Conservation (phyloP, 129 eudicot genomes). For the Solidago caesia region DNA sequence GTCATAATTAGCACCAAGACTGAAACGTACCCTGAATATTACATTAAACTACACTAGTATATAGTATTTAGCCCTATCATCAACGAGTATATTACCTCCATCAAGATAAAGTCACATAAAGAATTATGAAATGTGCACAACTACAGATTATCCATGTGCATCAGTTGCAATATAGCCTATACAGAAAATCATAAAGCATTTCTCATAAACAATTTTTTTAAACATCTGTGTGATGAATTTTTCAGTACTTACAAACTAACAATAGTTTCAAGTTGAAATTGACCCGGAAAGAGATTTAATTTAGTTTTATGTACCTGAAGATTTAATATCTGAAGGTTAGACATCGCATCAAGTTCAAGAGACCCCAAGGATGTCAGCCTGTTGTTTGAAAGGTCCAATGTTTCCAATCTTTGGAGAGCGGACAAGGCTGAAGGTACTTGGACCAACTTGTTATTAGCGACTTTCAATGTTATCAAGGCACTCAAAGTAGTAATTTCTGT, state of each 20-base stretch:
- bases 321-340: conserved; percentile 59
- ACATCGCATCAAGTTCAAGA: conserved; percentile 70
- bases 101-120: conserved; percentile 14
- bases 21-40: neutral
- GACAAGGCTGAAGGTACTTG: conserved; percentile 67
- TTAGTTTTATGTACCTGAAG: conserved; percentile 64
- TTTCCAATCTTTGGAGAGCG: conserved; percentile 67
- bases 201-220: neutral
- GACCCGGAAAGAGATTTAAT: conserved; percentile 1
- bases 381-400: conserved; percentile 81
- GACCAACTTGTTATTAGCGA: conserved; percentile 71
- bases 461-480: conserved; percentile 64
- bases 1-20: conserved; percentile 11
- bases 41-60: conserved; percentile 3
- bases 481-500: conserved; percentile 59
- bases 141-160: neutral
- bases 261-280: neutral
- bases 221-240: neutral
- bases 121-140: neutral
- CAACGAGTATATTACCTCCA: neutral
- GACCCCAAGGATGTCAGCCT: conserved; percentile 68
- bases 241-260: neutral
- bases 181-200: conserved; percentile 20
- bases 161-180: conserved; percentile 19
- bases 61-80: neutral